Base-by-base conservation (phyloP, 2,329 filamentous ascomycete genomes). In the Fusarium coffeatum region DNA sequence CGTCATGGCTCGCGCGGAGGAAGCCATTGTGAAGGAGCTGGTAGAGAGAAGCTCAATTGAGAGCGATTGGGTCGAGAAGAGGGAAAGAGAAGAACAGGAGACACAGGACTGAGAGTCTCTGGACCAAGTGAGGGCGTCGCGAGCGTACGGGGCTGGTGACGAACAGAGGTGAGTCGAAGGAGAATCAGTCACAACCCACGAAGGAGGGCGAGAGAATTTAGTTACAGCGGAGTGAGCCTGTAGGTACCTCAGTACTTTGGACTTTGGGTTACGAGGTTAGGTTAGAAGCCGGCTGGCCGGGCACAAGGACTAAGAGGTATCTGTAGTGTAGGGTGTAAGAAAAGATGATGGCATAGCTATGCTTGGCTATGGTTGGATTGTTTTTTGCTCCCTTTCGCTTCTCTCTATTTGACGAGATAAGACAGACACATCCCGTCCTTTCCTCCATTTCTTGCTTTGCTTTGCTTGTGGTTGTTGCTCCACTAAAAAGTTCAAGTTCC, bases 1-100 rank as follows among this genome's bases (percentile, higher is more conserved):
- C 59, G 78, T 77, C 76, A 84, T 75, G 73, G 82, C 79, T 80
- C 82, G 80, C 60, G 81, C 76, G 66, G 82, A 80, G 67, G 83
- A 83, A 78, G 83, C 82, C 84, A 85, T 85, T 74, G 72, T 70
- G 72, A 60, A 37, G 60, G 60, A 70, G 71, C 68, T 71, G 73
- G 53, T 56, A 56, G 53, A 54, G 32, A 56, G 58, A 59, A 61
- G 72, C 71, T 76, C 73, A 76, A 76, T 76, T 73, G 71, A 55
- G 66, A 67, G 66, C 64, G 51, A 61, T 62, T 68, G 61, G 49
- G n/a, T 54, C 41, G 58, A 42, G 45, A 48, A 42, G 37, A 55
- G 53, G 40, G 58, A 59, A 64, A 57, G 55, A 47, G 23, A 34
- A 45, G 59, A 51, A 62, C 48, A 40, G 32, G 49, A 59, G 56